These are phyloP conservation scores for Cudoniella acicularis DNA, from an alignment of 495 filamentous ascomycete species.

Conservation along the genomic window DNA sequence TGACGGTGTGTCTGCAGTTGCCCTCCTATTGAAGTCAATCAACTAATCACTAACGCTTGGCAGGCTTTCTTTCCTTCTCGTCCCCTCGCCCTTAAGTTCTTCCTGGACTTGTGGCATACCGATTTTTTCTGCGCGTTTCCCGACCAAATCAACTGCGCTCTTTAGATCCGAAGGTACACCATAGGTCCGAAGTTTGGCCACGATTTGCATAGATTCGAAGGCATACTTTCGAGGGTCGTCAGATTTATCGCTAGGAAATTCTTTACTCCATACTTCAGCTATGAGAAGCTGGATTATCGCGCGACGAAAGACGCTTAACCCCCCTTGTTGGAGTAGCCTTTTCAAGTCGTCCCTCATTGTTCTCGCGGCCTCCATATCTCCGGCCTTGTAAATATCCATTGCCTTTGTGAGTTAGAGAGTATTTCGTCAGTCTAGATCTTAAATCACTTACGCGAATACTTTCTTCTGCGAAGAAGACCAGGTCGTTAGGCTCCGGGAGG, in stretches of 20 bases:
- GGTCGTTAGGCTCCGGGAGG: background rate
- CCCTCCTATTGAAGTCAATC: background rate
- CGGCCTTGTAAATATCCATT: background rate
- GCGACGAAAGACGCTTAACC: background rate
- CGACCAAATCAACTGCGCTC: background rate
- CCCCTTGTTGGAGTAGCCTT: background rate
- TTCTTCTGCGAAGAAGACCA: background rate
- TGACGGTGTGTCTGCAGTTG: too few species aligned
- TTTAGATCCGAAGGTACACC: background rate
- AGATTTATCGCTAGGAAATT: background rate
- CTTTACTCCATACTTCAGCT: background rate
- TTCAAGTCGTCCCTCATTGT: background rate
- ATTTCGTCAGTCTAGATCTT: background rate
- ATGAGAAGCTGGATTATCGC: background rate
- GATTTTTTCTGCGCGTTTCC: background rate
- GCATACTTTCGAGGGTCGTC: background rate
- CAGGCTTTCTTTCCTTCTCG: background rate
- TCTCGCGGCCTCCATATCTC: background rate
- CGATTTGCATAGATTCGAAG: background rate
- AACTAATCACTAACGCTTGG: background rate
- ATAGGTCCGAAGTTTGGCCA: background rate
- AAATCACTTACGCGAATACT: background rate
- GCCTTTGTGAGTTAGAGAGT: background rate
- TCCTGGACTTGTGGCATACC: background rate
- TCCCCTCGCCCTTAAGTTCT: background rate